These are phyloP conservation scores for Penicillium salamii DNA, from an alignment of 495 filamentous ascomycete species.

Conservation along the genomic window DNA sequence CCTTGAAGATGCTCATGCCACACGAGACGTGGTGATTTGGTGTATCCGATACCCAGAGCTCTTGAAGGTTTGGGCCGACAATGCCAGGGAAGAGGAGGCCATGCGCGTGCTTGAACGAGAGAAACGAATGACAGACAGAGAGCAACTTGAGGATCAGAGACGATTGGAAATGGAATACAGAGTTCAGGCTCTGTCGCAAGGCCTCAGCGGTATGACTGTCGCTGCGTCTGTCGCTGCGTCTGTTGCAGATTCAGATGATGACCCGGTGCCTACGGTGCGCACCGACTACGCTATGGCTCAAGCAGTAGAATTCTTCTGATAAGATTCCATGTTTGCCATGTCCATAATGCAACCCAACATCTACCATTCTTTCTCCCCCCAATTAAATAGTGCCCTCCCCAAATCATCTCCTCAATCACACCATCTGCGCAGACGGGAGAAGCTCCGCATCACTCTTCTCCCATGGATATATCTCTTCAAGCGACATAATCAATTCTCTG, in stretches of 20 bases:
- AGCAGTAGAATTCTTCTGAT: not conserved
- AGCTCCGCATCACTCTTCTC: constrained; percentile 35
- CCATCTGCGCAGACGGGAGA: not conserved
- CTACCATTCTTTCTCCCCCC: too few species aligned
- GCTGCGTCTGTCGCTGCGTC: not conserved
- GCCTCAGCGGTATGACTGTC: not conserved
- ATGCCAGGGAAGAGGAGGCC: constrained; percentile 7
- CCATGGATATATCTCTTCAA: constrained; percentile 44
- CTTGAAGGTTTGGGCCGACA: constrained; percentile 20
- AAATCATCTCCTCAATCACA: too few species aligned
- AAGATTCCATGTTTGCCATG: too few species aligned
- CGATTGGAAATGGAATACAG: not conserved
- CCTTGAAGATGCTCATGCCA: constrained; percentile 39
- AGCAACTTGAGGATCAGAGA: constrained; percentile 1
- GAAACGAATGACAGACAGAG: constrained; percentile 10
- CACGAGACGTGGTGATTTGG: constrained; percentile 39
- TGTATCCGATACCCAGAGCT: constrained; percentile 27
- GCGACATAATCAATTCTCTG: constrained; percentile 26
- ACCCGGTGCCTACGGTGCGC: not conserved
- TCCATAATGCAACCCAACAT: too few species aligned
- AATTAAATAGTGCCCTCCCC: too few species aligned
- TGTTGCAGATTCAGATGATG: not conserved
- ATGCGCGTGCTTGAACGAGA: constrained; percentile 3
- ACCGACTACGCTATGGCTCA: not conserved
- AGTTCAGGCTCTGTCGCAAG: not conserved